Conservation (phyloP, 1,139 yeast species). For the Candida sp. region DNA sequence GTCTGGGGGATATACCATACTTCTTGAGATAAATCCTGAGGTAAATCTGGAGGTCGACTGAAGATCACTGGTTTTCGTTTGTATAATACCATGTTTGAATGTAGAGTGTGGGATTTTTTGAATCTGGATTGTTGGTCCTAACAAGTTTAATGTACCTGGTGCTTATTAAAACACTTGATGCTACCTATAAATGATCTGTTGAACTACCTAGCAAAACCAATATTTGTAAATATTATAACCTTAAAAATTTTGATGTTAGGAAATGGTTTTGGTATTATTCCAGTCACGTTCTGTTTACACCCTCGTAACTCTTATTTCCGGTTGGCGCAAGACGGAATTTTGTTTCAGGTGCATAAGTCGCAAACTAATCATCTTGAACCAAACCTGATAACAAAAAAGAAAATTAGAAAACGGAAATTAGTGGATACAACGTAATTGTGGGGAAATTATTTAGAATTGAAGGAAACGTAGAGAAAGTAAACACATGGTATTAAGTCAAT, state of each 20-base stretch:
- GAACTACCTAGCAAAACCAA: neutral
- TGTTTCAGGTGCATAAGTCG: neutral
- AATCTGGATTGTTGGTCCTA: no score
- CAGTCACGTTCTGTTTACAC: neutral
- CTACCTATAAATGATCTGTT: neutral
- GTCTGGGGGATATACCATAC: conserved; percentile 84
- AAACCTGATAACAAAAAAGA: no score
- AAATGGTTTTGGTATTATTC: neutral
- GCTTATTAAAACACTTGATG: no score
- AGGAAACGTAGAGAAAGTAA: no score
- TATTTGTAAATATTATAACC: neutral
- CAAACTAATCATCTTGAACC: no score
- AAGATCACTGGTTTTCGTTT: conserved; percentile 68
- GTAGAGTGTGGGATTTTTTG: no score
- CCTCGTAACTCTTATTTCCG: neutral
- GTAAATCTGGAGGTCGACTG: conserved; percentile 53
- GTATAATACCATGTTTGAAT: conserved; percentile 73
- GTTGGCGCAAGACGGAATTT: neutral
- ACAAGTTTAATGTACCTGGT: no score
- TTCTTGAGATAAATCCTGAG: conserved; percentile 47
- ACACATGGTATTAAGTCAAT: no score
- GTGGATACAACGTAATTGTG: no score
- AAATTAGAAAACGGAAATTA: no score
- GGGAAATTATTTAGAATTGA: no score
- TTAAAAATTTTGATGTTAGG: neutral